These are phyloP conservation scores for Colletotrichum caudatum DNA, from an alignment of 2,329 filamentous ascomycete genomes.

Conservation along the genomic window DNA sequence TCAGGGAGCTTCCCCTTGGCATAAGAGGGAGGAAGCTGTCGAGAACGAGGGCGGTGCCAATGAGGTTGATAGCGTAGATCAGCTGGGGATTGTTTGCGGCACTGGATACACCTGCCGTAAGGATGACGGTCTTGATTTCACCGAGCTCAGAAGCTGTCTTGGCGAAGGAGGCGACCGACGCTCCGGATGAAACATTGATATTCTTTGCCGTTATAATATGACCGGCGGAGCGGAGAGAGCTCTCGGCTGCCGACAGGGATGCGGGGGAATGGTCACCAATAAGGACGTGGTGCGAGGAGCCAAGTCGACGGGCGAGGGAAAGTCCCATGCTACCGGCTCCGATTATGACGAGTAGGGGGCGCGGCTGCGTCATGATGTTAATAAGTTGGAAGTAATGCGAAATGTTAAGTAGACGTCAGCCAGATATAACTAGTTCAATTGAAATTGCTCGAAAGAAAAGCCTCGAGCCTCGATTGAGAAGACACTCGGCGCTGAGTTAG, in stretches of 20 bases:
- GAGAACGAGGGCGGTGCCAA: constrained; percentile 13
- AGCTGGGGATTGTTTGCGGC: constrained; percentile 1
- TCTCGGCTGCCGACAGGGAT: constrained; percentile 2
- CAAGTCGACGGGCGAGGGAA: constrained; percentile 16
- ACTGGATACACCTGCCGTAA: constrained; percentile 23
- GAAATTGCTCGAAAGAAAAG: too few relatives aligned
- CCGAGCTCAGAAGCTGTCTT: constrained; percentile 2
- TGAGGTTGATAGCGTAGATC: constrained; percentile 18
- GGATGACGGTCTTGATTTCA: constrained; percentile 18
- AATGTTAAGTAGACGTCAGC: too few relatives aligned
- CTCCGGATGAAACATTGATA: constrained; percentile 2
- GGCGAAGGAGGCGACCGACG: constrained; percentile 1
- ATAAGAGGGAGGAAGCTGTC: constrained; percentile 15
- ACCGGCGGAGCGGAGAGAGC: constrained; percentile 6
- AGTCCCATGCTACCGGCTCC: constrained; percentile 29
- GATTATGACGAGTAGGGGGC: constrained; percentile 19
- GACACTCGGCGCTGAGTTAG: too few relatives aligned
- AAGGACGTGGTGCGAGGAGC: constrained; percentile 11
- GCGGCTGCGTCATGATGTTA: background rate
- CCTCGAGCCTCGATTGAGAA: too few relatives aligned
- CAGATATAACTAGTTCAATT: too few relatives aligned
- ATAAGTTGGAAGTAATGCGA: background rate
- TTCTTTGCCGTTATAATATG: constrained; percentile 8
- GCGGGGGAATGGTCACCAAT: constrained; percentile 15
- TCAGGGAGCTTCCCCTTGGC: constrained; percentile 8